Base-by-base conservation (phyloP, 768 basidiomycete species). In the Leccinum uliginosum region DNA sequence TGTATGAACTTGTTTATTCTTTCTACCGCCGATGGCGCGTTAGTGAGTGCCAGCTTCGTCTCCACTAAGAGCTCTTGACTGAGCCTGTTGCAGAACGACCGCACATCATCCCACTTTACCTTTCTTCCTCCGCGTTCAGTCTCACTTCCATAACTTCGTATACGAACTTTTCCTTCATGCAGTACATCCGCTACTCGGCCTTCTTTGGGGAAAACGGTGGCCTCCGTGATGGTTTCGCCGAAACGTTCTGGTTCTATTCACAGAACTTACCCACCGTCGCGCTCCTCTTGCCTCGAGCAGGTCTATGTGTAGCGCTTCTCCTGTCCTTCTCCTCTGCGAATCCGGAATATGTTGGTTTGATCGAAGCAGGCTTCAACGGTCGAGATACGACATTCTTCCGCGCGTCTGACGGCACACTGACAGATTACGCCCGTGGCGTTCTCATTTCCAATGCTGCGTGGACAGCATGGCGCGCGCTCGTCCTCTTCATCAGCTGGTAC, bases 201-300 rank as follows among this genome's bases (percentile, higher is more conserved):
- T 87, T 88, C 67, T 71, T 77, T 30, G 74, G 76, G 32, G 78
- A 83, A 61, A 74, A 74, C 45, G 81, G 78, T 54, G 74, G 78
- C 63, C 57, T 78, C 56, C 75, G 76, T 47, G 80, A 84, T 59
- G 80, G 80, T 55, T 73, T 93, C 45, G 88, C 93, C n/a, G 93
- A 96, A 73, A 86, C 86, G 14, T 90, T 81, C 68, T 90, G 84
- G 76, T 84, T 83, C 65, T 89, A 90, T 62, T 84, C 92, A 1
- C 93, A 96, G 75, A 92, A 93, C 66, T 69, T 87, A 34, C 87
- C 93, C 5, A 91, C 89, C 0, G 83, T 94, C 43, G 80, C 83
- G 9, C 79, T 92, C n/a, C 80, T 94, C 43, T 75, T 96, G 19
- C 93, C 93, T 24, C 83, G 93, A 57, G 91, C 91, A 29, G 91